Base-by-base conservation (phyloP, 1,284 basidiomycete species). In the Grifola frondosa region DNA sequence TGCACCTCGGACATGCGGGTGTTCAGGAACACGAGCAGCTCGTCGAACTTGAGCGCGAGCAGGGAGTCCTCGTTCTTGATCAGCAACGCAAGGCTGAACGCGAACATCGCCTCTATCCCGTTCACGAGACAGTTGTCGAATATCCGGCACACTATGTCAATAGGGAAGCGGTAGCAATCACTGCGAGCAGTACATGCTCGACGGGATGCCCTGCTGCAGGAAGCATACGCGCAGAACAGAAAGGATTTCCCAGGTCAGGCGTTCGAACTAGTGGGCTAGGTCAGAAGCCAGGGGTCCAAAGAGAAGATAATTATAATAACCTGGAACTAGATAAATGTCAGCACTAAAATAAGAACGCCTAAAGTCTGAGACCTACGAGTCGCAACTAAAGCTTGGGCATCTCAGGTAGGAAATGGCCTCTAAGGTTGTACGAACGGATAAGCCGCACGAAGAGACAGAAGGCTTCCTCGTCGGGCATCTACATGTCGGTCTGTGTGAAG, bases 401-500 rank as follows among this genome's bases (percentile, higher is more conserved):
- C 59, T 98, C 94, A 9, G 96, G 94, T 12, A 96, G 75, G 68
- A 93, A 99, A 67, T 97, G 95, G 0, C 93, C 92, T 37, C 95
- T 82, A 3, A 98, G 74, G 62, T 95, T 94, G 64, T 99, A 98
- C 6, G 91, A 88, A 53, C 96, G 78, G 96, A 98, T 98, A 15
- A 99, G 68, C 42, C 95, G 75, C 16, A 97, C 93, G 15, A 98
- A 77, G 5, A 97, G 80, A 54, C 86, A 93, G 64, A 99, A 99
- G 0, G 95, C 95, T 67, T 98, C 95, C 69, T 97, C 94, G 54
- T 97, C 93, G 16, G 94, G 94, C 94, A 97, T 96, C 92, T 96
- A 56, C 8, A 40, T 20, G n/a, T 30, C 4, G 22, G 31, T n/a
- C 5, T 30, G 37, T 37, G 26, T 37, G 17, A 29, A 40, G 16